A percentile compares a stretch with the other conserved stretches of the same genome.
Conservation (phyloP, 2,329 filamentous ascomycete species). For the Ceratocystiopsis minuta region DNA sequence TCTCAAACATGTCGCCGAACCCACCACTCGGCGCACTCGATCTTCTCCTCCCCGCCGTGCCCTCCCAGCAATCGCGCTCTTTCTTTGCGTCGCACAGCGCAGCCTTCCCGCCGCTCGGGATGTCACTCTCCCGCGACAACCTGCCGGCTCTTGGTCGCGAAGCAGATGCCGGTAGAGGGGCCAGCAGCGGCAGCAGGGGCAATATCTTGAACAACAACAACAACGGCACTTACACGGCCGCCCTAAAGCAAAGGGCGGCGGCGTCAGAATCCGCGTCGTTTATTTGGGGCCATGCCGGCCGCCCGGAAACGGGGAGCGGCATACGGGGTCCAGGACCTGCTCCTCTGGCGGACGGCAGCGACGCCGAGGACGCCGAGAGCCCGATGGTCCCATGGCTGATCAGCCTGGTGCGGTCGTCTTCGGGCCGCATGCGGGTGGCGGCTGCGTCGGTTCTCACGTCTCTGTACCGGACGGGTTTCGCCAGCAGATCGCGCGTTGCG, state of each 20-base stretch:
- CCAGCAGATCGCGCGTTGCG: conserved; percentile 43
- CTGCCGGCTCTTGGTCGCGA: conserved; percentile 7
- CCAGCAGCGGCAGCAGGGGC: too few species aligned
- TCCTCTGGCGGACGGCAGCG: conserved; percentile 2
- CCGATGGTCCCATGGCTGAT: conserved; percentile 59
- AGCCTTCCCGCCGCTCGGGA: conserved; percentile 36
- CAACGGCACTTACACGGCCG: too few species aligned
- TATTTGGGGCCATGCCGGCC: too few species aligned
- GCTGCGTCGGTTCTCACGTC: conserved; percentile 51
- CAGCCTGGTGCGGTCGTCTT: conserved; percentile 37
- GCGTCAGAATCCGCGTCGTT: too few species aligned
- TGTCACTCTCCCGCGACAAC: conserved; percentile 21
- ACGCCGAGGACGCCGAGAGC: conserved; percentile 45
- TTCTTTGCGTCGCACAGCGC: conserved; percentile 16
- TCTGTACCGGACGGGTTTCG: conserved; percentile 49
- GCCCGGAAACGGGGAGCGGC: too few species aligned
- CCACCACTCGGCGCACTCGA: conserved; percentile 41
- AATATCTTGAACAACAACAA: too few species aligned
- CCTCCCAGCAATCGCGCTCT: conserved; percentile 20
- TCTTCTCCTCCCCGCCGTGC: conserved; percentile 40
- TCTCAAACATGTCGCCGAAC: conserved; percentile 26
- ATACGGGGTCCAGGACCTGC: too few species aligned
- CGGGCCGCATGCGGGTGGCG: conserved; percentile 43
- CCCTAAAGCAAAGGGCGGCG: too few species aligned
- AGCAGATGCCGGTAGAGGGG: too few species aligned